These are phyloP conservation scores for Calonectria leucothoes DNA, from an alignment of 2,329 filamentous ascomycete species.

Conservation along the genomic window DNA sequence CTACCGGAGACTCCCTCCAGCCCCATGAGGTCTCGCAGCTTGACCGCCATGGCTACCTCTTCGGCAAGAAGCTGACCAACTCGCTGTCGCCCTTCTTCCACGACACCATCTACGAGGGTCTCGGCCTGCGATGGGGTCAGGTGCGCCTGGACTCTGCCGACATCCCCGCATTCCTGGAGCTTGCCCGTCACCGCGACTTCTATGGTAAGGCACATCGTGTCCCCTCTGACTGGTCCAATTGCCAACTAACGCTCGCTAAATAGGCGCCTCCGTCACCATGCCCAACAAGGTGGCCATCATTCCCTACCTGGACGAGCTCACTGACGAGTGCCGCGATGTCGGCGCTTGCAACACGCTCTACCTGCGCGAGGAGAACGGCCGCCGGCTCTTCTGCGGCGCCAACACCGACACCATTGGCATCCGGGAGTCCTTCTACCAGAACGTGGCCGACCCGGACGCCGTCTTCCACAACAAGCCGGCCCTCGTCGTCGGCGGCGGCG, in stretches of 20 bases:
- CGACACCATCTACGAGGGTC: constrained; percentile 62
- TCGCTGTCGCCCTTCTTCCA: constrained; percentile 68
- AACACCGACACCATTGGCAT: constrained; percentile 88
- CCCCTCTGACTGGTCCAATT: neutral
- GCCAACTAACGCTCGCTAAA: neutral
- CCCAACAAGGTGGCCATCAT: constrained; percentile 85
- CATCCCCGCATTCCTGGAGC: constrained; percentile 59
- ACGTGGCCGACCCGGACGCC: constrained; percentile 56
- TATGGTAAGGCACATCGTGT: constrained; percentile 60
- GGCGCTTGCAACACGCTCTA: constrained; percentile 87
- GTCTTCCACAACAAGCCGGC: constrained; percentile 71
- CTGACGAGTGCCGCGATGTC: constrained; percentile 77
- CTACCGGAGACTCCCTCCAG: constrained; percentile 39
- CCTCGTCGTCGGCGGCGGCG: constrained; percentile 81
- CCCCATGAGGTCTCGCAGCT: constrained; percentile 43
- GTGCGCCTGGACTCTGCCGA: constrained; percentile 64
- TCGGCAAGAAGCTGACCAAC: constrained; percentile 66
- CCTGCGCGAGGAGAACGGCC: constrained; percentile 63
- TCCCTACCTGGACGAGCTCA: constrained; percentile 77
- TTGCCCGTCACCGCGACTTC: constrained; percentile 68
- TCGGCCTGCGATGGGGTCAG: constrained; percentile 64
- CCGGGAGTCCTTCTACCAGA: constrained; percentile 75
- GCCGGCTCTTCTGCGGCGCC: constrained; percentile 72
- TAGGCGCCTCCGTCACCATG: constrained; percentile 82
- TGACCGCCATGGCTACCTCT: constrained; percentile 65